Conservation (phyloP, 257 asterid species). For the Petunia axillaris region DNA sequence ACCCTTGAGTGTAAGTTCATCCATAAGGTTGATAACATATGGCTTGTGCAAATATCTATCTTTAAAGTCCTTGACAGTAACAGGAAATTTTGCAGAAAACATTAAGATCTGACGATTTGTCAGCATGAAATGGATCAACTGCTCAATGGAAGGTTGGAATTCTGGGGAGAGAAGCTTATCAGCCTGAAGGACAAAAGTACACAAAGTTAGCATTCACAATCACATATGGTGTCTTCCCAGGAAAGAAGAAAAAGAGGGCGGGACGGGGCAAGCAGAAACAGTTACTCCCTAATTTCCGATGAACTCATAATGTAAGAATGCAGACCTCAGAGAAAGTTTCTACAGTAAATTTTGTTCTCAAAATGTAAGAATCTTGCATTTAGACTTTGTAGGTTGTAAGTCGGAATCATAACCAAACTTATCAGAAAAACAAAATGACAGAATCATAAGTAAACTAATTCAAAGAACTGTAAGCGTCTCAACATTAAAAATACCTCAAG, state of each 20-base stretch:
- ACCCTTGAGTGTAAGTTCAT: constrained; percentile 93
- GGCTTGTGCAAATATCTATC: constrained; percentile 74
- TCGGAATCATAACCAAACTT: neutral
- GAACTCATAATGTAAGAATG: neutral
- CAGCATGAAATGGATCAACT: constrained; percentile 70
- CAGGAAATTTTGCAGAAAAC: constrained; percentile 94
- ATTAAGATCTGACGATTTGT: constrained; percentile 79
- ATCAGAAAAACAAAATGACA: no score
- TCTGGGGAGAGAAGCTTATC: constrained; percentile 93
- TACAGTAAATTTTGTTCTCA: neutral
- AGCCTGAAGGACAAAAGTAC: constrained; percentile 62
- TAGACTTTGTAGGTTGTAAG: neutral
- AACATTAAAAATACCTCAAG: neutral
- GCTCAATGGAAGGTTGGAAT: constrained; percentile 86
- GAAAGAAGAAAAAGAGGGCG: neutral
- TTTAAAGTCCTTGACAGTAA: constrained; percentile 81
- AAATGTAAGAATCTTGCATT: neutral
- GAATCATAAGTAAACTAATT: neutral
- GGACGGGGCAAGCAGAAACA: neutral
- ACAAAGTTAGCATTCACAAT: neutral
- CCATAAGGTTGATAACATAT: constrained; percentile 87
- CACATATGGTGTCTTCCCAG: neutral
- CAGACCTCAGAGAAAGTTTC: neutral
- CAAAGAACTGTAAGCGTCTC: neutral
- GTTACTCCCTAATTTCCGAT: neutral